A percentile compares a stretch with the other conserved stretches of the same genome.
phyloP scores from a whole-genome alignment of 352 stramenopile species.

The Pilasporangium apinafurcum region DNA sequence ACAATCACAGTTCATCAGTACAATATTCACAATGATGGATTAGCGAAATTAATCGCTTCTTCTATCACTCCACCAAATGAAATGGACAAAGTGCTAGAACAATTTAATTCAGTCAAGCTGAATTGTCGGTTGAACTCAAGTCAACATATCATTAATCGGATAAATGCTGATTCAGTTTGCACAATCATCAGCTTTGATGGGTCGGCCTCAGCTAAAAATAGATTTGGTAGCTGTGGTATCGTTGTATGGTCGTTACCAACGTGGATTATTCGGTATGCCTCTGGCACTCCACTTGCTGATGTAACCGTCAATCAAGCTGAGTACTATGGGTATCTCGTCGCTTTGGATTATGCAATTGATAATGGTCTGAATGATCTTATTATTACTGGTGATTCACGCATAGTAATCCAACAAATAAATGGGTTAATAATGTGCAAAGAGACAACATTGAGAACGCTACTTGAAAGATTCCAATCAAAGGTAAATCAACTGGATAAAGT shows the following conservation, averaged over 20 bases:
- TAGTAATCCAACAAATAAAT: constrained; percentile 10
- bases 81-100: constrained; percentile 1
- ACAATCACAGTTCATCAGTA: not conserved
- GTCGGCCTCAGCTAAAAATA: constrained; percentile 3
- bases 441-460: not conserved
- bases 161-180: too few relatives aligned
- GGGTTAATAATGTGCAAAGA: constrained; percentile 7
- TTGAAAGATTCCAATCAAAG: not conserved
- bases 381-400: constrained; percentile 8
- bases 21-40: not conserved
- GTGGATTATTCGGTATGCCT: constrained; percentile 8
- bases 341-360: not conserved
- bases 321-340: constrained; percentile 9
- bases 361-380: constrained; percentile 2
- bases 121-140: not conserved
- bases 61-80: constrained; percentile 3
- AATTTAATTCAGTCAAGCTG: not conserved
- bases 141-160: not conserved
- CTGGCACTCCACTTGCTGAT: constrained; percentile 1
- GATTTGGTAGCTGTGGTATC: constrained; percentile 6
- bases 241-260: constrained; percentile 10
- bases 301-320: constrained; percentile 18
- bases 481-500: not conserved
- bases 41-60: constrained; percentile 2
- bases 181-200: constrained; percentile 18